These are phyloP conservation scores for Cicer cuneatum DNA, from an alignment of 306 rosid genomes.

Conservation along the genomic window DNA sequence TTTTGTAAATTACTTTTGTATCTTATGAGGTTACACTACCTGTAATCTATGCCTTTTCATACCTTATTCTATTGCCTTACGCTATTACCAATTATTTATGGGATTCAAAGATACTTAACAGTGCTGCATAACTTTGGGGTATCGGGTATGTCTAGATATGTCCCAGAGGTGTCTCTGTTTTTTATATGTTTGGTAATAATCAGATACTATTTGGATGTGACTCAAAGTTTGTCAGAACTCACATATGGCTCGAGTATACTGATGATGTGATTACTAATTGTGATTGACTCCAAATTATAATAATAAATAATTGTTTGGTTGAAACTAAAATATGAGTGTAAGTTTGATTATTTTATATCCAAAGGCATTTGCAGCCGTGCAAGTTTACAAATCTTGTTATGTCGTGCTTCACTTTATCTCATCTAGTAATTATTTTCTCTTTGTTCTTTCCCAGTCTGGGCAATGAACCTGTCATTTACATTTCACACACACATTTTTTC, in stretches of 20 bases:
- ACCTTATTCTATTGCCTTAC: background rate
- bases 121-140: slow-evolving; percentile 4
- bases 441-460: background rate
- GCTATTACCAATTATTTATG: background rate
- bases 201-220: slow-evolving; percentile 1
- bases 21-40: slow-evolving; percentile 20
- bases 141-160: slow-evolving; percentile 20
- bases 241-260: slow-evolving; percentile 8
- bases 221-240: background rate
- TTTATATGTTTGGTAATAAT: slow-evolving; percentile 3
- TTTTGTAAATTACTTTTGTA: background rate
- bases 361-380: slow-evolving; percentile 5
- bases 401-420: slow-evolving; percentile 3
- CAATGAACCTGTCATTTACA: slow-evolving; percentile 26
- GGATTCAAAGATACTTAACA: background rate
- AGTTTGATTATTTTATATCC: slow-evolving; percentile 13
- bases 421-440: slow-evolving; percentile 10
- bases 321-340: slow-evolving; percentile 1
- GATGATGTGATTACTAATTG: slow-evolving; percentile 14
- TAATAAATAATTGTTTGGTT: slow-evolving; percentile 25
- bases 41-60: slow-evolving; percentile 22
- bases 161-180: slow-evolving; percentile 8
- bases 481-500: slow-evolving; percentile 1
- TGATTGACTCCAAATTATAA: background rate
- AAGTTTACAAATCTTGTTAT: slow-evolving; percentile 3